Conservation (phyloP, 305 asterid genomes). For the Withania somnifera region DNA sequence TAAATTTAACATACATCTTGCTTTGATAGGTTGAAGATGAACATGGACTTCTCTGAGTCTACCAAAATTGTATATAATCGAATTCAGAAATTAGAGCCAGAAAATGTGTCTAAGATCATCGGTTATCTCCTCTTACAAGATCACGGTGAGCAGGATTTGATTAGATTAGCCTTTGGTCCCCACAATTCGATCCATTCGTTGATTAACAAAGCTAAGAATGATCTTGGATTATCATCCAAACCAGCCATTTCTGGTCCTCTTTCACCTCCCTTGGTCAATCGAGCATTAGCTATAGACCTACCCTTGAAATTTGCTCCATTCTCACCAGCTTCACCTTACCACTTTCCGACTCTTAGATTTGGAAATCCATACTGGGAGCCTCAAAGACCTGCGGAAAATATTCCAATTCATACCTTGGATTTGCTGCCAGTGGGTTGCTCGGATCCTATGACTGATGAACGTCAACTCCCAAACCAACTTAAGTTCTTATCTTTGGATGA, state of each 20-base stretch:
- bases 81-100: constrained; percentile 50
- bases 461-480: constrained; percentile 9
- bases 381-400: constrained; percentile 19
- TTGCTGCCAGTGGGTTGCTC: neutral
- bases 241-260: constrained; percentile 45
- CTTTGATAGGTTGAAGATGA: constrained; percentile 16
- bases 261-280: constrained; percentile 39
- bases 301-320: constrained; percentile 27
- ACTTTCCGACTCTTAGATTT: constrained; percentile 19
- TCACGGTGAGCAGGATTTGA: constrained; percentile 58
- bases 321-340: constrained; percentile 23
- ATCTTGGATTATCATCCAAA: constrained; percentile 23
- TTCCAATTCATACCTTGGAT: constrained; percentile 5
- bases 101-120: constrained; percentile 49
- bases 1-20: neutral
- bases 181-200: constrained; percentile 39
- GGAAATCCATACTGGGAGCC: constrained; percentile 34
- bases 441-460: neutral
- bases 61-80: constrained; percentile 33
- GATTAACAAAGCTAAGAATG: constrained; percentile 35
- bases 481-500: constrained; percentile 30
- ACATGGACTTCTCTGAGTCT: constrained; percentile 38
- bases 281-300: constrained; percentile 25
- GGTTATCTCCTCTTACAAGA: constrained; percentile 47
- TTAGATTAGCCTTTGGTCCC: constrained; percentile 73